These are phyloP conservation scores for Geoglossum glabrum DNA, from an alignment of 495 filamentous ascomycete species.

Conservation along the genomic window DNA sequence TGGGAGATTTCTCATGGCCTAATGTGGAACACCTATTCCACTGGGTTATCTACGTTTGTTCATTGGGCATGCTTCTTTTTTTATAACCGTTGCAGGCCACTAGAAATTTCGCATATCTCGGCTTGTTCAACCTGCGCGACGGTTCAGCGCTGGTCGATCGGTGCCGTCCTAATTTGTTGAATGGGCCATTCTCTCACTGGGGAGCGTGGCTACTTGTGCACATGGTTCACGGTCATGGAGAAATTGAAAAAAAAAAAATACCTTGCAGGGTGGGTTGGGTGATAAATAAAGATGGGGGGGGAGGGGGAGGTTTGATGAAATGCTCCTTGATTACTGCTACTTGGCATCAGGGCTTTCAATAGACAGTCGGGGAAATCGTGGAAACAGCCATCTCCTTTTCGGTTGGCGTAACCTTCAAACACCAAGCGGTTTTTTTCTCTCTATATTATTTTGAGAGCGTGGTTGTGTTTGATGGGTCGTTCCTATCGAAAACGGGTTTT, in stretches of 20 bases:
- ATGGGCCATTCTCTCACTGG: not conserved
- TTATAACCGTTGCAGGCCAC: conserved; percentile 10
- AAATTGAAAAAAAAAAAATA: not conserved
- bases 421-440: not conserved
- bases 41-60: not conserved
- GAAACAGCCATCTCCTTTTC: not conserved
- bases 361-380: not conserved
- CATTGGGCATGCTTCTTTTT: conserved; percentile 8
- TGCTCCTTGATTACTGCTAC: not conserved
- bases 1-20: not conserved
- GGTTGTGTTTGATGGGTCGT: not conserved
- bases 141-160: conserved; percentile 43
- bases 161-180: conserved; percentile 27
- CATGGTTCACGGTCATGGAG: not conserved
- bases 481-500: not conserved
- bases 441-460: not conserved
- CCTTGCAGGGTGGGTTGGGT: not conserved
- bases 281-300: not conserved
- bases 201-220: not conserved
- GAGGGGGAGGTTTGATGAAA: no score
- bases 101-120: conserved; percentile 11
- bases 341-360: not conserved
- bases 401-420: not conserved
- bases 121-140: conserved; percentile 10
- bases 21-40: not conserved